Evolutionary conservation across 2,329 filamentous ascomycete species (phyloP).

Genomic region (Fusarium anthophilum): DNA sequence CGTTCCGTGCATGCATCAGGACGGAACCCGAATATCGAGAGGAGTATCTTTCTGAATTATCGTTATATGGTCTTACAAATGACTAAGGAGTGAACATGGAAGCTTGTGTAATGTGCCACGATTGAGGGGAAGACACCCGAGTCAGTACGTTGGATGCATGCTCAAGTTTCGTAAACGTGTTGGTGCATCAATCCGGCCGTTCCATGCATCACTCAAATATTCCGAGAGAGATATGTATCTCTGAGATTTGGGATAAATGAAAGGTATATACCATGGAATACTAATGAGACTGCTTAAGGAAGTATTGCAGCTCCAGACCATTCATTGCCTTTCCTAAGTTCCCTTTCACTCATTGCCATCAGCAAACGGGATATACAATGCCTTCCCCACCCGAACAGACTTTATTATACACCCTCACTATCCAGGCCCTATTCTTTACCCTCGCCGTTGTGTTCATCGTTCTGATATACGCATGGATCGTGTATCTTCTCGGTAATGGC

Average conservation of each 20-base stretch:
- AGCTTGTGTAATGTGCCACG: background rate
- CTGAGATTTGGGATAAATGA: background rate
- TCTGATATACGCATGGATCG: background rate
- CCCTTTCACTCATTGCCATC: background rate
- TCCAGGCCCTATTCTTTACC: background rate
- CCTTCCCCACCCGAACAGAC: rapidly evolving
- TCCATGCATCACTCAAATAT: background rate
- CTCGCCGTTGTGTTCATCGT: background rate
- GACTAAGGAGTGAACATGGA: background rate
- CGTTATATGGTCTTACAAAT: background rate
- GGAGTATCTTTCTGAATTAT: background rate
- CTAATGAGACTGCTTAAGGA: background rate
- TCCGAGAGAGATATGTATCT: background rate
- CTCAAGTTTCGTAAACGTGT: background rate
- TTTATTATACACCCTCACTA: background rate
- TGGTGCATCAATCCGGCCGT: background rate
- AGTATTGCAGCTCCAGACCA: background rate
- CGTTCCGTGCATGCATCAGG: too few species aligned
- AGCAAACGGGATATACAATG: background rate
- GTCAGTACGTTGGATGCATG: background rate
- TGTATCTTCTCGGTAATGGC: too few species aligned
- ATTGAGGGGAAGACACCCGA: background rate
- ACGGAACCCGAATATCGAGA: background rate
- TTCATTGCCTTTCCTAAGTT: too few species aligned
- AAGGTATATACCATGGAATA: background rate